Percentiles rank a stretch among this genome's conserved stretches.
phyloP scores from a whole-genome alignment of 2,329 filamentous ascomycete species.

The Cordyceps tenuipes region DNA sequence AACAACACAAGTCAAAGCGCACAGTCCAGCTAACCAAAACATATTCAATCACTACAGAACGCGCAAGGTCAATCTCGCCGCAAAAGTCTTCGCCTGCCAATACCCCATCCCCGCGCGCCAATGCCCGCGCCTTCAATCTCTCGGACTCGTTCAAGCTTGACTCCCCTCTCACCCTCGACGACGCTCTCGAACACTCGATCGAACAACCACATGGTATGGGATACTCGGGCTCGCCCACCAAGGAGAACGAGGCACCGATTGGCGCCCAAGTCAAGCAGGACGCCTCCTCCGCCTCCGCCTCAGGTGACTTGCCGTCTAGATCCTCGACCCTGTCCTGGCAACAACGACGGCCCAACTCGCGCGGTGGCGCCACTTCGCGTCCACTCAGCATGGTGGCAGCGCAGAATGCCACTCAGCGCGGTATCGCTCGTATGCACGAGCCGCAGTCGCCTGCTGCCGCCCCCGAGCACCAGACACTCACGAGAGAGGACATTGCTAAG shows the following conservation, averaged over 20 bases:
- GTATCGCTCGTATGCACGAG: conserved; percentile 37
- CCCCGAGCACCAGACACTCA: conserved; percentile 40
- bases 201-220: conserved; percentile 31
- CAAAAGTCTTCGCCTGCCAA: conserved; percentile 71
- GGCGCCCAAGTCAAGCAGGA: conserved; percentile 38
- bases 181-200: conserved; percentile 26
- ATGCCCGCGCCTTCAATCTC: conserved; percentile 32
- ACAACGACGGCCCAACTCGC: conserved; percentile 60
- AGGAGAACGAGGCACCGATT: conserved; percentile 47
- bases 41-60: conserved; percentile 51
- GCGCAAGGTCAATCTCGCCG: conserved; percentile 84
- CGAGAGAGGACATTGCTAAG: conserved; percentile 68
- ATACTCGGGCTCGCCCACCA: conserved; percentile 39
- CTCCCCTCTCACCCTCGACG: conserved; percentile 33
- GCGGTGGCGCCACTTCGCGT: conserved; percentile 35
- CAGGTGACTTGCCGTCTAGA: conserved; percentile 19
- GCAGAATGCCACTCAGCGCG: conserved; percentile 53
- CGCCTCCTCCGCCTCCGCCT: conserved; percentile 11
- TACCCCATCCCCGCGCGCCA: conserved; percentile 44
- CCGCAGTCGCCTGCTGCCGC: conserved; percentile 23
- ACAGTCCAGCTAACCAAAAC: not conserved
- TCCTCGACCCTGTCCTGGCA: conserved; percentile 77
- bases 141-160: conserved; percentile 38
- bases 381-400: conserved; percentile 60
- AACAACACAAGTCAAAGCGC: not conserved